A percentile compares a stretch with the other conserved stretches of the same genome.
phyloP scores from a whole-genome alignment of 352 stramenopile species.

The Pilasporangium apinafurcum region DNA sequence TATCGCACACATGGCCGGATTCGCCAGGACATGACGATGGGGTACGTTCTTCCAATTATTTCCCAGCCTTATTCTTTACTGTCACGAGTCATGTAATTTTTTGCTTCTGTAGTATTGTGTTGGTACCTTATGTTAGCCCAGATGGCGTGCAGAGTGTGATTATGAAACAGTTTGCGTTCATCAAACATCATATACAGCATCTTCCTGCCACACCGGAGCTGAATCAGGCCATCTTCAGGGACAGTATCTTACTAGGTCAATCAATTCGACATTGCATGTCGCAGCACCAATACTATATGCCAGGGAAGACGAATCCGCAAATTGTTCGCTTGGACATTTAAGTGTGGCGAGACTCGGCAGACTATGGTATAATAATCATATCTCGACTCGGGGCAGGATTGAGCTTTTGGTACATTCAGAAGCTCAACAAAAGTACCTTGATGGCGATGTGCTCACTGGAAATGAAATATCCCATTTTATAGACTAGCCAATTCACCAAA shows the following conservation, averaged over 20 bases:
- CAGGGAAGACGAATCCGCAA: conserved; percentile 14
- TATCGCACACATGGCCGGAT: conserved; percentile 30
- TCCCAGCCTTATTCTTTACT: background rate
- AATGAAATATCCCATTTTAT: too few relatives aligned
- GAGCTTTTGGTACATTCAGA: too few relatives aligned
- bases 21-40: conserved; percentile 45
- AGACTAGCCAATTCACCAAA: too few relatives aligned
- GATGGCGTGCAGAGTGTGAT: conserved; percentile 26
- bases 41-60: conserved; percentile 9
- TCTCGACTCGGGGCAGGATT: too few relatives aligned
- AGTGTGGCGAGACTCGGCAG: too few relatives aligned
- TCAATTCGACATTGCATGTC: conserved; percentile 38
- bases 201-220: conserved; percentile 29
- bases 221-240: conserved; percentile 41
- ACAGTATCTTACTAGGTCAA: conserved; percentile 48
- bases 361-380: too few relatives aligned
- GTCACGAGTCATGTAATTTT: background rate
- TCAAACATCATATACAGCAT: conserved; percentile 43
- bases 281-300: too few relatives aligned
- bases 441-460: too few relatives aligned
- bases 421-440: too few relatives aligned
- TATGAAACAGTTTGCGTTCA: conserved; percentile 56
- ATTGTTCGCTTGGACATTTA: too few relatives aligned
- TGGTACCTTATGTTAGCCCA: conserved; percentile 23
- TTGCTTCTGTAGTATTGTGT: conserved; percentile 17